phyloP scores from a whole-genome alignment of 306 rosid species.

The Sphenostylis stenocarpa region DNA sequence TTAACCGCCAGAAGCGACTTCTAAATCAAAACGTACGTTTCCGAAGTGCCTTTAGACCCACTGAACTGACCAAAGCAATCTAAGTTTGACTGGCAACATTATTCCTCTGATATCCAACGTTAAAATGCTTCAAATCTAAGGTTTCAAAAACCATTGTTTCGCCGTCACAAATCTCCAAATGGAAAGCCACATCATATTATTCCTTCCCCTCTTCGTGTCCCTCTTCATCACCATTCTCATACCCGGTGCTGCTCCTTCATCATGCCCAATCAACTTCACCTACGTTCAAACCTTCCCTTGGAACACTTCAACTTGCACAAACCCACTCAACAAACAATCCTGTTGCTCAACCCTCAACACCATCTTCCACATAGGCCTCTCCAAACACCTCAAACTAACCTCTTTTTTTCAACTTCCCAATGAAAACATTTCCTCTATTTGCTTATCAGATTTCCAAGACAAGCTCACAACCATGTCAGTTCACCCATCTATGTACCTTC shows the following conservation, averaged over 20 bases:
- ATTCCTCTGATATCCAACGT: background rate
- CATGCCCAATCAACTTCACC: constrained; percentile 73
- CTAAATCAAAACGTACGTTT: background rate
- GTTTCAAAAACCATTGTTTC: background rate
- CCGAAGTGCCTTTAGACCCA: background rate
- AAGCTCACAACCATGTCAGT: constrained; percentile 43
- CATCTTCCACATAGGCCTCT: constrained; percentile 63
- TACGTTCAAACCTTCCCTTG: constrained; percentile 70
- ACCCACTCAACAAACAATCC: constrained; percentile 28
- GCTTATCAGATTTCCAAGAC: constrained; percentile 50
- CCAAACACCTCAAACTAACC: constrained; percentile 64
- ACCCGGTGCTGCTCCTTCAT: constrained; percentile 2
- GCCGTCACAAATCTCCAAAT: background rate
- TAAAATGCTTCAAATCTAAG: background rate
- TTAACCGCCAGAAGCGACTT: constrained; percentile 1
- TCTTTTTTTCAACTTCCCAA: constrained; percentile 57
- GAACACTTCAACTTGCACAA: constrained; percentile 63
- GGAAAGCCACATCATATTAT: constrained; percentile 4
- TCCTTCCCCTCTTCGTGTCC: background rate
- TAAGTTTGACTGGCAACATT: constrained; percentile 16
- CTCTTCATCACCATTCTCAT: constrained; percentile 28
- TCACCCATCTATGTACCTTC: constrained; percentile 36
- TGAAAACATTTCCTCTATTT: constrained; percentile 46
- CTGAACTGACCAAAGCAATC: background rate
- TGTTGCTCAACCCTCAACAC: constrained; percentile 75